A percentile compares a stretch with the other conserved stretches of the same genome.
Conservation (phyloP, 1,284 basidiomycete species). For the Bondarzewia mesenterica region DNA sequence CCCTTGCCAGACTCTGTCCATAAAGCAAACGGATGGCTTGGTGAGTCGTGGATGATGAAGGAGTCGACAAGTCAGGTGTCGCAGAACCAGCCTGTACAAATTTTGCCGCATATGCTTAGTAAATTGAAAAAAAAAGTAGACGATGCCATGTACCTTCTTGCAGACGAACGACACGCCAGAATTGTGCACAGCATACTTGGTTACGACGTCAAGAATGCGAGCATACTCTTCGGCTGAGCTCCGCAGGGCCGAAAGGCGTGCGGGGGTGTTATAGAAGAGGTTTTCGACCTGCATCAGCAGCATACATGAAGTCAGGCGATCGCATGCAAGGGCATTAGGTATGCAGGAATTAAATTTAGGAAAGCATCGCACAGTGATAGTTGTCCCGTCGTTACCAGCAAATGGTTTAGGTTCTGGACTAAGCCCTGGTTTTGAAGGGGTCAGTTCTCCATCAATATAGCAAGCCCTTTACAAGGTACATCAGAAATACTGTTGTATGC, state of each 20-base stretch:
- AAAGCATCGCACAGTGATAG: conserved; percentile 58
- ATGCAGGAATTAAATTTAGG: background rate
- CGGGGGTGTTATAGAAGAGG: conserved; percentile 92
- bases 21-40: conserved; percentile 81
- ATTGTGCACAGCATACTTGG: conserved; percentile 92
- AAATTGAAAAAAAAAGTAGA: background rate
- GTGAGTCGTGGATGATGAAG: conserved; percentile 56
- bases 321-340: background rate
- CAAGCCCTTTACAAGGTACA: conserved; percentile 46
- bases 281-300: conserved; percentile 72
- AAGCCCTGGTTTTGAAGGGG: conserved; percentile 61
- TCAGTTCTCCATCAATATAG: conserved; percentile 71
- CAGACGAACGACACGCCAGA: conserved; percentile 82
- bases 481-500: background rate
- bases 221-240: conserved; percentile 89
- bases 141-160: conserved; percentile 68
- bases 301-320: background rate
- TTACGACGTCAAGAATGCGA: conserved; percentile 88
- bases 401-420: conserved; percentile 77
- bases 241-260: conserved; percentile 80
- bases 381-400: conserved; percentile 93
- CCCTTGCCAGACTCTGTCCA: conserved; percentile 74
- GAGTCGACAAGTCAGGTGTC: conserved; percentile 79
- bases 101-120: background rate
- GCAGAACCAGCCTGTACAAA: conserved; percentile 55